phyloP scores from a whole-genome alignment of 176 grass and related monocot genomes.

The Saccharum spontaneum region DNA sequence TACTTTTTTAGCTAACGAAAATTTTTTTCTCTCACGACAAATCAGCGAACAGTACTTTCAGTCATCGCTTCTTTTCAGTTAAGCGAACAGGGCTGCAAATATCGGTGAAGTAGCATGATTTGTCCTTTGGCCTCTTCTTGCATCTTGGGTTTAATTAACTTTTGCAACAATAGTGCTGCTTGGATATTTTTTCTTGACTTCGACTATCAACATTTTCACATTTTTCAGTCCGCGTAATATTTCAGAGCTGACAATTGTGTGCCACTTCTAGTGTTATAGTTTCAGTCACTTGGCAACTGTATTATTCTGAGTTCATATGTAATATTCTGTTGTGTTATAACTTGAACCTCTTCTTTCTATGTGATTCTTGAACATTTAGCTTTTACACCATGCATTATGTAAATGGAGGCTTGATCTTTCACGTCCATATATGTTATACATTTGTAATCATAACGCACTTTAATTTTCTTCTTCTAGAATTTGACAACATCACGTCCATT shows the following conservation, averaged over 20 bases:
- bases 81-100: no score
- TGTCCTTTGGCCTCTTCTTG: background rate
- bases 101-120: background rate
- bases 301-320: background rate
- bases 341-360: background rate
- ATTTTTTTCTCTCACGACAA: no score
- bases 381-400: background rate
- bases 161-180: background rate
- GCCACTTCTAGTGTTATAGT: background rate
- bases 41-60: no score
- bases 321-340: background rate
- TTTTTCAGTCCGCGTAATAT: background rate
- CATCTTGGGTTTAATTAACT: background rate
- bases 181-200: background rate
- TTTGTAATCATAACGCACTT: background rate
- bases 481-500: no score
- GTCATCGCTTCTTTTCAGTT: no score
- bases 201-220: no score
- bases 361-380: background rate
- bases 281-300: background rate
- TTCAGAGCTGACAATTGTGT: background rate
- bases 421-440: background rate
- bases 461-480: conserved; percentile 3
- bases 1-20: no score
- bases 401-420: background rate